Conservation (phyloP, 495 filamentous ascomycete genomes). For the Daldinia bambusicola region DNA sequence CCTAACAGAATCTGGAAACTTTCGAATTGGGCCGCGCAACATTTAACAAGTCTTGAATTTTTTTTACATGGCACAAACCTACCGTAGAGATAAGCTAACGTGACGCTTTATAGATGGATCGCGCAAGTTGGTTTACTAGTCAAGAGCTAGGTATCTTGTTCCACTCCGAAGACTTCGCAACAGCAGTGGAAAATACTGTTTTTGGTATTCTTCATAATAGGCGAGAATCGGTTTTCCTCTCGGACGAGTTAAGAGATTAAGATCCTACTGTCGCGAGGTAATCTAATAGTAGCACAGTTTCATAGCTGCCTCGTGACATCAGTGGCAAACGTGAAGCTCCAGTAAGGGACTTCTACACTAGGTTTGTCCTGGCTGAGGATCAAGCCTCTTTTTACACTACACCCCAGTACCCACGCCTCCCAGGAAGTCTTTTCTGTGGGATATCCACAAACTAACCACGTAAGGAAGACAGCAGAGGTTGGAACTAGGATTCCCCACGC, state of each 20-base stretch:
- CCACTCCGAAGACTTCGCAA: conserved; percentile 59
- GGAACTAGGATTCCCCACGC: conserved; percentile 15
- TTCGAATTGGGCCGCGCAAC: not conserved
- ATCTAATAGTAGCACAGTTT: not conserved
- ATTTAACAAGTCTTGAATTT: not conserved
- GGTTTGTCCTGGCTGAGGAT: not conserved
- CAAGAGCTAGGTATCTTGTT: conserved; percentile 80
- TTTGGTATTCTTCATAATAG: conserved; percentile 57
- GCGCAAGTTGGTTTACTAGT: conserved; percentile 79
- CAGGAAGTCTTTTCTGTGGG: not conserved
- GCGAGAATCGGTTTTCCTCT: conserved; percentile 52
- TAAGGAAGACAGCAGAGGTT: not conserved
- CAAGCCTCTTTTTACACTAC: not conserved
- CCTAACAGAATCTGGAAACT: not conserved
- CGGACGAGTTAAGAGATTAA: not conserved
- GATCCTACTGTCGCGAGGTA: not conserved
- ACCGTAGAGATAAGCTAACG: conserved; percentile 12
- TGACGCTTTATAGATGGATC: conserved; percentile 60
- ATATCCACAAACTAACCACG: conserved; percentile 1
- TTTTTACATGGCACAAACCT: not conserved
- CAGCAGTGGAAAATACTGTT: conserved; percentile 53
- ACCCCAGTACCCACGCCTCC: not conserved
- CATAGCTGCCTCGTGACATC: not conserved
- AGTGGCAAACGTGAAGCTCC: not conserved
- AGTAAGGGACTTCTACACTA: not conserved